Percentiles rank a stretch among this genome's conserved stretches.
Evolutionary conservation across 306 rosid species (phyloP).

Genomic region (Medicago lupulina): DNA sequence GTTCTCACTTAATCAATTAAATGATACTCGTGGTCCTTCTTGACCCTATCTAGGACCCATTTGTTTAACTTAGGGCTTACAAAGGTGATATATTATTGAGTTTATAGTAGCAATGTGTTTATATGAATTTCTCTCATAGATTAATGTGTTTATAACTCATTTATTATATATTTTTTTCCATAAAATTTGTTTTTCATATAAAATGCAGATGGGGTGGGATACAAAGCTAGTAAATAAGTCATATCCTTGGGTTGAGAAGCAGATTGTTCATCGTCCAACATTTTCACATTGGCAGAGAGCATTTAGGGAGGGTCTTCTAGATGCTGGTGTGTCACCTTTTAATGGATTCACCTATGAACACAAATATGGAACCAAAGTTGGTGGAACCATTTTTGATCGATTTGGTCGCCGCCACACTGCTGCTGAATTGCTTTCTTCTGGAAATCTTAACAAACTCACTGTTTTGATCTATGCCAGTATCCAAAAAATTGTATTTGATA

Average conservation of each 20-base stretch:
- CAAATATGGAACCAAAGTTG: constrained; percentile 85
- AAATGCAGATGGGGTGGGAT: constrained; percentile 86
- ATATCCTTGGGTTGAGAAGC: constrained; percentile 83
- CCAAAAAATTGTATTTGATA: constrained; percentile 77
- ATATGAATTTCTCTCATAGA: too few species aligned
- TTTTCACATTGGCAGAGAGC: constrained; percentile 69
- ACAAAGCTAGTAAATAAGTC: constrained; percentile 71
- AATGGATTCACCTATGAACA: constrained; percentile 98
- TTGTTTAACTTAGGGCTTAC: neutral
- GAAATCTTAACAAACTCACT: constrained; percentile 65
- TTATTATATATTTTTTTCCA: neutral
- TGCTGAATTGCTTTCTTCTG: constrained; percentile 79
- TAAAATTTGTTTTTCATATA: neutral
- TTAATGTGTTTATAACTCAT: too few species aligned
- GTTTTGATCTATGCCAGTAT: constrained; percentile 78
- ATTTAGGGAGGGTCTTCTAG: constrained; percentile 75
- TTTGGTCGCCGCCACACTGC: constrained; percentile 90
- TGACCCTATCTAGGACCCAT: neutral
- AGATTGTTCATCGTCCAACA: constrained; percentile 76
- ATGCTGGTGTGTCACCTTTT: constrained; percentile 76
- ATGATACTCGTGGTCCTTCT: neutral
- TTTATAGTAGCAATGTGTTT: neutral
- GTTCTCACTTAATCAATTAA: neutral
- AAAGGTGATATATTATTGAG: neutral
- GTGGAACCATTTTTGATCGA: constrained; percentile 89